phyloP scores from a whole-genome alignment of 768 basidiomycete species.

The Crucibulum laeve region DNA sequence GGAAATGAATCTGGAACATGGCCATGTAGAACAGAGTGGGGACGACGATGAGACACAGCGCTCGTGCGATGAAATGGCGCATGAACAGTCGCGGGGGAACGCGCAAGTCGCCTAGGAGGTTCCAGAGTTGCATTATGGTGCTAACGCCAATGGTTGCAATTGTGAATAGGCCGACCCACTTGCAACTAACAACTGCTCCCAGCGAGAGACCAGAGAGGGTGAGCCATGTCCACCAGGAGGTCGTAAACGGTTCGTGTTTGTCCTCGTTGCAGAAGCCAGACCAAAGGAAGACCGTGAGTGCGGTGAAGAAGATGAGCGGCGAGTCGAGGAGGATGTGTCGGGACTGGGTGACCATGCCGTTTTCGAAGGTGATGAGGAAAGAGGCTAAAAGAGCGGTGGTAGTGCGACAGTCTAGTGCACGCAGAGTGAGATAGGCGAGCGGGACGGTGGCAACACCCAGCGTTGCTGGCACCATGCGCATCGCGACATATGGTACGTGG shows the following conservation, averaged over 20 bases:
- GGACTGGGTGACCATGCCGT: slow-evolving; percentile 92
- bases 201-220: slow-evolving; percentile 81
- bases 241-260: slow-evolving; percentile 76
- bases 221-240: slow-evolving; percentile 92
- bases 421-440: slow-evolving; percentile 88
- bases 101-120: slow-evolving; percentile 80
- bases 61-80: slow-evolving; percentile 84
- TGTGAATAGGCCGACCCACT: slow-evolving; percentile 98
- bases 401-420: slow-evolving; percentile 86
- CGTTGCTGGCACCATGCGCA: slow-evolving; percentile 92
- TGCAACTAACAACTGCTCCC: slow-evolving; percentile 90
- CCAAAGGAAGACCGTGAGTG: slow-evolving; percentile 84
- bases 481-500: slow-evolving; percentile 89
- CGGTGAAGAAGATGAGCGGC: slow-evolving; percentile 97
- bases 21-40: slow-evolving; percentile 90
- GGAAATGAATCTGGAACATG: slow-evolving; percentile 96
- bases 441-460: slow-evolving; percentile 90
- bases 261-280: slow-evolving; percentile 90
- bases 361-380: slow-evolving; percentile 93
- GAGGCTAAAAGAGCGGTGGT: slow-evolving; percentile 90
- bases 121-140: slow-evolving; percentile 86
- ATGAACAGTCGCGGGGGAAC: slow-evolving; percentile 73
- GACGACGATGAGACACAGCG: slow-evolving; percentile 82
- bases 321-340: slow-evolving; percentile 97
- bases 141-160: slow-evolving; percentile 89